A percentile compares a stretch with the other conserved stretches of the same genome.
Conservation (phyloP, 192 early-diverging fungal genomes). For the Funneliformis mosseae region DNA sequence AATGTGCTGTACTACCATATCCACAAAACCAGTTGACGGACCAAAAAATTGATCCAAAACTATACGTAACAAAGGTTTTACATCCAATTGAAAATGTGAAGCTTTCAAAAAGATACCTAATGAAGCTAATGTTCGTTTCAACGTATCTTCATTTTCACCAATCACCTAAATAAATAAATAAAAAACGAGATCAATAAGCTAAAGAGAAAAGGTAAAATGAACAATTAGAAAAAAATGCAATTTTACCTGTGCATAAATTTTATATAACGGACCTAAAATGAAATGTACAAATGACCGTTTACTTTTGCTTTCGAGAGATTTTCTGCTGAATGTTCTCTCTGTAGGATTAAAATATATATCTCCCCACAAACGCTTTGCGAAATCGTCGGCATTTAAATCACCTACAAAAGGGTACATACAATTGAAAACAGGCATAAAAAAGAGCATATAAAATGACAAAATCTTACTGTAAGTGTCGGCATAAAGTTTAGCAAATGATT, state of each 20-base stretch:
- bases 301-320: constrained; percentile 56
- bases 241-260: constrained; percentile 81
- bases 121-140: constrained; percentile 71
- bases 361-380: constrained; percentile 95
- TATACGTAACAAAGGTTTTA: constrained; percentile 80
- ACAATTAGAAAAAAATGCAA: neutral
- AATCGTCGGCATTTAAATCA: constrained; percentile 72
- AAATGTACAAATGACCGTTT: constrained; percentile 95
- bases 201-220: neutral
- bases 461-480: constrained; percentile 71
- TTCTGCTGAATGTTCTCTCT: constrained; percentile 81
- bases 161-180: constrained; percentile 51
- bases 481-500: constrained; percentile 92
- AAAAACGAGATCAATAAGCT: neutral
- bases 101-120: constrained; percentile 86
- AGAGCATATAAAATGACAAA: neutral
- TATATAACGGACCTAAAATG: constrained; percentile 93
- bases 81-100: constrained; percentile 74
- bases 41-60: constrained; percentile 94
- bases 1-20: constrained; percentile 82
- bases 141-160: constrained; percentile 71
- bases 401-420: constrained; percentile 38
- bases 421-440: neutral
- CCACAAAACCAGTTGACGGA: constrained; percentile 80
- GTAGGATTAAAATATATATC: constrained; percentile 88